These are phyloP conservation scores for Corylus heterophylla DNA, from an alignment of 306 rosid species.

Conservation along the genomic window DNA sequence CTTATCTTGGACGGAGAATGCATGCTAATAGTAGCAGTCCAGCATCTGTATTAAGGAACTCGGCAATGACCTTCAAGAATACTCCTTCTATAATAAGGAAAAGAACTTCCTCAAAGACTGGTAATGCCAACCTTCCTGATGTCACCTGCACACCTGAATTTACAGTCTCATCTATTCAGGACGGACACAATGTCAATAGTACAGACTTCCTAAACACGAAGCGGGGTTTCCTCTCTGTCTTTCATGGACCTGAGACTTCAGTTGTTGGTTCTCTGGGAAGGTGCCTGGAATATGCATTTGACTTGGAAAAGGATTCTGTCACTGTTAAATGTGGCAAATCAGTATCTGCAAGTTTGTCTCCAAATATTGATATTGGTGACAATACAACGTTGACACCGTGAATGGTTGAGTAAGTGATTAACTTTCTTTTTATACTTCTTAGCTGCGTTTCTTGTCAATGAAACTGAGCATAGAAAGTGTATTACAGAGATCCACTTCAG, in stretches of 20 bases:
- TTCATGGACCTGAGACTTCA: slow-evolving; percentile 9
- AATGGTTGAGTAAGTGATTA: background rate
- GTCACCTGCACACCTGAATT: slow-evolving; percentile 1
- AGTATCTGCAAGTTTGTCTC: slow-evolving; percentile 4
- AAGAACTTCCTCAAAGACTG: slow-evolving; percentile 31
- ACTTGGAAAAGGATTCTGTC: slow-evolving; percentile 10
- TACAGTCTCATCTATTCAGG: background rate
- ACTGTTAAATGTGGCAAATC: slow-evolving; percentile 4
- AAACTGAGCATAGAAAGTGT: background rate
- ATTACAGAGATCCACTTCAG: background rate
- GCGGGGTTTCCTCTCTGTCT: slow-evolving; percentile 18
- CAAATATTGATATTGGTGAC: background rate
- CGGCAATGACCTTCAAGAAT: slow-evolving; percentile 52
- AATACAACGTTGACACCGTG: background rate
- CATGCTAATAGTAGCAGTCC: slow-evolving; percentile 34
- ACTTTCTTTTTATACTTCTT: background rate
- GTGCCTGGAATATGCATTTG: slow-evolving; percentile 34
- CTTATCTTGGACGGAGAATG: background rate
- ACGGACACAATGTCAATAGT: background rate
- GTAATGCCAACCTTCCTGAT: slow-evolving; percentile 11
- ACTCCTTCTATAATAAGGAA: slow-evolving; percentile 63
- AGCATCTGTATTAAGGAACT: slow-evolving; percentile 39
- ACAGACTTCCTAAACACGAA: slow-evolving; percentile 14
- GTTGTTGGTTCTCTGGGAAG: slow-evolving; percentile 31
- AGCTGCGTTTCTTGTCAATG: background rate